A percentile compares a stretch with the other conserved stretches of the same genome.
phyloP scores from a whole-genome alignment of 2,329 filamentous ascomycete genomes.

The Xylaria sp. region DNA sequence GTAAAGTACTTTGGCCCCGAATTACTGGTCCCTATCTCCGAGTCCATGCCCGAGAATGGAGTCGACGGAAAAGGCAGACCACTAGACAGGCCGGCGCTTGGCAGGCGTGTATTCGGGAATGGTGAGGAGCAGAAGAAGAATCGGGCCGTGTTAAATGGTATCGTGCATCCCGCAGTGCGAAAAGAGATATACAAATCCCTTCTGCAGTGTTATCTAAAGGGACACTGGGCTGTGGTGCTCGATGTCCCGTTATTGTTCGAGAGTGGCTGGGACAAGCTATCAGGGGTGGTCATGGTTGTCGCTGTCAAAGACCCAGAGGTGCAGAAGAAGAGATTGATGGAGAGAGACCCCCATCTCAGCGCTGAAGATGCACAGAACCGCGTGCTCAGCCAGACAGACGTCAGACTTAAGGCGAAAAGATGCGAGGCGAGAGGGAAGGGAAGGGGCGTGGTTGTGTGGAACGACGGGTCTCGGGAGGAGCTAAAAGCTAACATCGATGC shows the following conservation, averaged over 20 bases:
- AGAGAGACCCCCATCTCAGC: conserved; percentile 79
- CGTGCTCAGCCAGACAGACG: conserved; percentile 86
- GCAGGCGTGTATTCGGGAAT: conserved; percentile 85
- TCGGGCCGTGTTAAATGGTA: conserved; percentile 81
- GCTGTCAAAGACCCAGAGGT: conserved; percentile 81
- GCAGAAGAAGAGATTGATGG: conserved; percentile 82
- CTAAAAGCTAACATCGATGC: conserved; percentile 72
- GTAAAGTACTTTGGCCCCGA: conserved; percentile 84
- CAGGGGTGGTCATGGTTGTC: conserved; percentile 87
- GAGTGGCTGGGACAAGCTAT: conserved; percentile 83
- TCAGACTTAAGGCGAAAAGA: conserved; percentile 81
- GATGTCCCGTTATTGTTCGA: conserved; percentile 95
- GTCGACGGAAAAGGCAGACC: conserved; percentile 72
- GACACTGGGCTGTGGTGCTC: conserved; percentile 88
- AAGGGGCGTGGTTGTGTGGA: conserved; percentile 86
- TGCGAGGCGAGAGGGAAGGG: conserved; percentile 72
- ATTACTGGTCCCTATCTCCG: conserved; percentile 72
- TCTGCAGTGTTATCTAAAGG: conserved; percentile 75
- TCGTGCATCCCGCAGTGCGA: conserved; percentile 92
- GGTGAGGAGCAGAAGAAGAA: conserved; percentile 75
- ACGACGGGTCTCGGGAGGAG: conserved; percentile 79
- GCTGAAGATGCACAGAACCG: conserved; percentile 89
- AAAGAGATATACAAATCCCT: conserved; percentile 82
- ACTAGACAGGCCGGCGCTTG: conserved; percentile 86
- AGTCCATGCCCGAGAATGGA: conserved; percentile 64